Evolutionary conservation across 441 rosid genomes (phyloP).

Genomic region (Bruguiera hainesii): DNA sequence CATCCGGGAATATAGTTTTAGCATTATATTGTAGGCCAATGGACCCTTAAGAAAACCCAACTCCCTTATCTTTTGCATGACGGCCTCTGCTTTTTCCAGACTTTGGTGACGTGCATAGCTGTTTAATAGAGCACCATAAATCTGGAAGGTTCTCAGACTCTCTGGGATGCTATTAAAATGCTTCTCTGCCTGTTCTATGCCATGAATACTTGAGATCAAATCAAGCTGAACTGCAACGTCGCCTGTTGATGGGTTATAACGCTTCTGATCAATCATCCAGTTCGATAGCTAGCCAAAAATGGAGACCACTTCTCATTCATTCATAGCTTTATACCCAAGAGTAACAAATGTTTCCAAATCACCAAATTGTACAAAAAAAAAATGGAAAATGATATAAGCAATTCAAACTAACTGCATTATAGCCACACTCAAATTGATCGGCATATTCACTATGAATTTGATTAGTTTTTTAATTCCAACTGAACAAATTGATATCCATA

Average conservation of each 20-base stretch:
- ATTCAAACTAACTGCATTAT: no score
- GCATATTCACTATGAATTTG: no score
- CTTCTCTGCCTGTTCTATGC: conserved; percentile 36
- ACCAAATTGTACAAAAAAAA: no score
- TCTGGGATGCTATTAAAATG: conserved; percentile 32
- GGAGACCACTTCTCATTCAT: background rate
- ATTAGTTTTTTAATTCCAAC: no score
- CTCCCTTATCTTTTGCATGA: conserved; percentile 33
- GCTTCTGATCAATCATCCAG: conserved; percentile 33
- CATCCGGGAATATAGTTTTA: conserved; percentile 29
- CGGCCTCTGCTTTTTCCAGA: conserved; percentile 43
- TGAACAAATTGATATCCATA: no score
- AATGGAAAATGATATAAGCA: no score
- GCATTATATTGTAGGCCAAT: conserved; percentile 36
- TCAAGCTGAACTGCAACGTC: conserved; percentile 42
- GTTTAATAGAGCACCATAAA: conserved; percentile 43
- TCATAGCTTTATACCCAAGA: no score
- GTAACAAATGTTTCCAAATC: no score
- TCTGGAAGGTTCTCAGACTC: conserved; percentile 18
- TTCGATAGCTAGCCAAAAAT: conserved; percentile 32
- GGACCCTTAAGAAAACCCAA: conserved; percentile 21
- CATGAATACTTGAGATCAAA: conserved; percentile 41
- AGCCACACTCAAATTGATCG: no score
- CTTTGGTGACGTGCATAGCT: conserved; percentile 29
- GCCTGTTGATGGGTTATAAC: conserved; percentile 11